Conservation (phyloP, 768 basidiomycete species). For the Pisolithus orientalis region DNA sequence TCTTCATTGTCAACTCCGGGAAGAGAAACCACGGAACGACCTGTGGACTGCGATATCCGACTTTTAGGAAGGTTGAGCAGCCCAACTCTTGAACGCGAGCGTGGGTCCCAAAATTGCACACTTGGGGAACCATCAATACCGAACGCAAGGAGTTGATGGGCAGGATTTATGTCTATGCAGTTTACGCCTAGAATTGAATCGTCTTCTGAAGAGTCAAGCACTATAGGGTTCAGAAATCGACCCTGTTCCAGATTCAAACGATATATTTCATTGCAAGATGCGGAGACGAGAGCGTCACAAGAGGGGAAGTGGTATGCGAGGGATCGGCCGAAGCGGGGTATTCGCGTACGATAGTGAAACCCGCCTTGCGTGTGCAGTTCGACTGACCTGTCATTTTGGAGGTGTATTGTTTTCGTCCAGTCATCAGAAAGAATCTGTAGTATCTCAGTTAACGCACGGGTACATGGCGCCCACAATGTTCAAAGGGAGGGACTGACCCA, state of each 20-base stretch:
- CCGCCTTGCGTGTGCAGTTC: slow-evolving; percentile 94
- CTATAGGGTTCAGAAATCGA: slow-evolving; percentile 79
- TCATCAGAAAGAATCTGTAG: slow-evolving; percentile 87
- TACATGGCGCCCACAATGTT: background rate
- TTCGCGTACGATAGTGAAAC: slow-evolving; percentile 85
- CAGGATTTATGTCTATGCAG: slow-evolving; percentile 85
- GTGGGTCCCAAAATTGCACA: slow-evolving; percentile 95
- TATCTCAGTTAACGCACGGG: background rate
- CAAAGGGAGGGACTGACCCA: slow-evolving; percentile 32
- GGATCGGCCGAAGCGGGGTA: slow-evolving; percentile 90
- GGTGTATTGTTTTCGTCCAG: slow-evolving; percentile 97
- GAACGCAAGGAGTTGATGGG: slow-evolving; percentile 85
- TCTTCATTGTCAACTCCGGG: slow-evolving; percentile 30
- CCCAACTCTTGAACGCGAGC: slow-evolving; percentile 73
- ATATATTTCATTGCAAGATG: slow-evolving; percentile 82
- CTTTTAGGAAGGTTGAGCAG: slow-evolving; percentile 53
- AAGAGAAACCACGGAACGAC: slow-evolving; percentile 22
- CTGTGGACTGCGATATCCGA: slow-evolving; percentile 41
- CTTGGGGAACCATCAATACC: slow-evolving; percentile 83
- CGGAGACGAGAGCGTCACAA: slow-evolving; percentile 83
- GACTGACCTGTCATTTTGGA: slow-evolving; percentile 92
- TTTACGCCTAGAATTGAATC: slow-evolving; percentile 79
- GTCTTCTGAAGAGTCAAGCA: slow-evolving; percentile 44
- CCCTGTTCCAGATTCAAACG: slow-evolving; percentile 95
- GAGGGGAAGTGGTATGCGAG: slow-evolving; percentile 92